Base-by-base conservation (phyloP, 2,329 filamentous ascomycete genomes). In the Tolypocladium inflatum region DNA sequence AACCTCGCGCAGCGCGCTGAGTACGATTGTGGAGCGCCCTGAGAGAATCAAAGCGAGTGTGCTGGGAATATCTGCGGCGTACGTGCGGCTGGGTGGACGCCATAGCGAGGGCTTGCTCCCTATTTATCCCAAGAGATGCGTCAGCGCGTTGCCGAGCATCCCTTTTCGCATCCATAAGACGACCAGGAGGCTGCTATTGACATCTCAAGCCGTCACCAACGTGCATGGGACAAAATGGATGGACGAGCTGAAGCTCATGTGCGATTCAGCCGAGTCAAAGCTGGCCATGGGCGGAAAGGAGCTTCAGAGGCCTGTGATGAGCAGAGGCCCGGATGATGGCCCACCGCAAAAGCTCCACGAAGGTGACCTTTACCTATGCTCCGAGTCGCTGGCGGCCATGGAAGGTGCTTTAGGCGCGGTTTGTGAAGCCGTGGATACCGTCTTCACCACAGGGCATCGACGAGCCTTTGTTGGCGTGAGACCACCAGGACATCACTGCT, bases 401-500 rank as follows among this genome's bases (percentile, higher is more conserved):
- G 89, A 99, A 70, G 92, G 93, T 15, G 91, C 93, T 3, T 75
- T 99, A 5, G 94, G 95, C 15, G 94, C 92, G 30, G 90, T 97
- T 0, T 93, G 92, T 67, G 94, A 99, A 65, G 95, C 90, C 0
- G 86, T 99, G 0, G 94, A 99, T 71, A 79, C 85, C 0, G 87
- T 97, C 3, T 94, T 97, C 65, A 78, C 58, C 48, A 72, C 74
- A 2, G 81, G 84, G 4, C 86, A 88, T 26, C 85, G 82, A 52
- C 85, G 91, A 57, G 91, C 92, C 0, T 99, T 99, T 70, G 91
- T 97, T 55, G 92, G 89, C 35, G 89, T 97, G 55, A 86, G 94
- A 38, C 94, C 94, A 5, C 94, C 94, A 0, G 94, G 94, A 1
- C 94, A 99, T 70, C 94, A 99, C 69, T 99, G 94, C 73, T 96